A percentile compares a stretch with the other conserved stretches of the same genome.
phyloP scores from a whole-genome alignment of 176 grass and related monocot species.

The Phragmites australis region DNA sequence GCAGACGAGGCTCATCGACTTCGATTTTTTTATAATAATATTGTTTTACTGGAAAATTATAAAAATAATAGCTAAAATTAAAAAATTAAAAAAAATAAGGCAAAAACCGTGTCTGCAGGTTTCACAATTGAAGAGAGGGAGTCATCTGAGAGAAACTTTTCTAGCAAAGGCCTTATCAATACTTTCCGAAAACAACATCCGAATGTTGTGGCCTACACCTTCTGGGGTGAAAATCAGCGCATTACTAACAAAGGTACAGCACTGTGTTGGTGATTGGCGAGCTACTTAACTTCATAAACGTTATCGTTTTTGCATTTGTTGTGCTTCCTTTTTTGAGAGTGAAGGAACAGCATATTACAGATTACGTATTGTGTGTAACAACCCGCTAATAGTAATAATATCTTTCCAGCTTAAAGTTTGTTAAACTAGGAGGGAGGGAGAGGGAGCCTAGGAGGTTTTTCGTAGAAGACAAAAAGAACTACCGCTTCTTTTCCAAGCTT shows the following conservation, averaged over 20 bases:
- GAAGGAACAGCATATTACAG: background rate
- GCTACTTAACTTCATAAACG: background rate
- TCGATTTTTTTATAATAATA: no score
- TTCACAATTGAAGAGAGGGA: constrained; percentile 82
- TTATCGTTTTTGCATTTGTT: background rate
- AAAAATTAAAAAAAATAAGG: no score
- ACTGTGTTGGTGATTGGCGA: background rate
- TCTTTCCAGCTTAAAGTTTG: background rate
- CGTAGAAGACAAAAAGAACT: background rate
- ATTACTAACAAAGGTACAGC: constrained; percentile 43
- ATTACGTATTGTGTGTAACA: background rate
- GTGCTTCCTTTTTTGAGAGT: background rate
- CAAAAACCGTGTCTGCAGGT: constrained; percentile 77
- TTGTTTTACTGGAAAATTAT: no score
- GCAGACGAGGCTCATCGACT: no score
- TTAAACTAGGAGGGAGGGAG: no score
- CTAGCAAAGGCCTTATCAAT: constrained; percentile 67
- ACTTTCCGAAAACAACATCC: constrained; percentile 92
- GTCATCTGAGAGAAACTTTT: constrained; percentile 72
- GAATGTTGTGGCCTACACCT: constrained; percentile 66
- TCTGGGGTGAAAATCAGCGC: constrained; percentile 81
- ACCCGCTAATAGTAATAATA: background rate
- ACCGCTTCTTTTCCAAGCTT: background rate
- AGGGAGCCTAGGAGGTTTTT: no score
- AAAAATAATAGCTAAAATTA: no score